Percentiles rank a stretch among this genome's conserved stretches.
Conservation (phyloP, 139 green algal genomes). For the Gonium pectorale region DNA sequence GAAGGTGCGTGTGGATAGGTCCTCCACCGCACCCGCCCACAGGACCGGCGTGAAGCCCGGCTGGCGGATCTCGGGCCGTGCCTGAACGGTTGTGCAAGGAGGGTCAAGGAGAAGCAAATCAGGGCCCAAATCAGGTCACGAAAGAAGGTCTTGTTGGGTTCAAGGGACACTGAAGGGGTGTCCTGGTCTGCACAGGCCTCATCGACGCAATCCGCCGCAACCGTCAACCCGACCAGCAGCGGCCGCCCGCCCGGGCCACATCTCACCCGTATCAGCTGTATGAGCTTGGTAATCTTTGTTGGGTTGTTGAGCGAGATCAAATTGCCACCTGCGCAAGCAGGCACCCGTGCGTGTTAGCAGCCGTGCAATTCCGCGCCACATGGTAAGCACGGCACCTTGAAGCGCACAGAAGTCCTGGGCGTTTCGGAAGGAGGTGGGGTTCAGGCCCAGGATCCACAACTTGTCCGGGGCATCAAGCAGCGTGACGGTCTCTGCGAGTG, state of each 20-base stretch:
- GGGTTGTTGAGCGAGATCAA: not conserved
- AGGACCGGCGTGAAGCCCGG: not conserved
- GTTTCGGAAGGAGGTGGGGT: constrained; percentile 12
- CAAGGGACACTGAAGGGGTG: too few relatives aligned
- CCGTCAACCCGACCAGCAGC: too few relatives aligned
- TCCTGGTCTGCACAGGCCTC: too few relatives aligned
- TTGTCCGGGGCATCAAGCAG: not conserved
- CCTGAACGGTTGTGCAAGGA: not conserved
- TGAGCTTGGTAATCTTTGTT: not conserved
- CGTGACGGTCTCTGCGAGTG: not conserved
- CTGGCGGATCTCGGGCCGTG: not conserved
- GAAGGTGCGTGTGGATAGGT: not conserved
- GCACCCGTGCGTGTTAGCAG: too few relatives aligned
- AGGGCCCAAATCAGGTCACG: too few relatives aligned
- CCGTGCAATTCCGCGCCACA: too few relatives aligned
- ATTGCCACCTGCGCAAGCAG: constrained; percentile 10
- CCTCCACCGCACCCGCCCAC: not conserved
- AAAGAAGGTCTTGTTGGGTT: too few relatives aligned
- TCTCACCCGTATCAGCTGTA: not conserved
- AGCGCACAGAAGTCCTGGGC: not conserved
- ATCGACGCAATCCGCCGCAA: too few relatives aligned
- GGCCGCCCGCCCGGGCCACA: not conserved
- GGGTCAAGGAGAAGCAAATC: too few relatives aligned
- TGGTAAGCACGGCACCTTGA: not conserved
- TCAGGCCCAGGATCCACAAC: not conserved